Base-by-base conservation (phyloP, 495 filamentous ascomycete genomes). In the Xylaria nigripes region DNA sequence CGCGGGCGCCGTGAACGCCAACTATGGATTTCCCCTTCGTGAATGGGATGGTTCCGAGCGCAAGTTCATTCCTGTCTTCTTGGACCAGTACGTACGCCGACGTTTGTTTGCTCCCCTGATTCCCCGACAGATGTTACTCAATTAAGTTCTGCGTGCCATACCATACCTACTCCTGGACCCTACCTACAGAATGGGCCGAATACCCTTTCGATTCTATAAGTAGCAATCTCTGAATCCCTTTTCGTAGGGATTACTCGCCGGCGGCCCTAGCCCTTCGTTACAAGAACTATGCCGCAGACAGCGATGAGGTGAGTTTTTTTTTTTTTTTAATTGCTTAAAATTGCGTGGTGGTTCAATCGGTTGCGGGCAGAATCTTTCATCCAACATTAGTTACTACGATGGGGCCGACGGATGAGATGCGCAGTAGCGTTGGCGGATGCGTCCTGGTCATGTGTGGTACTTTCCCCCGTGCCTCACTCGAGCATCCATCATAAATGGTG, bases 41-140 rank as follows among this genome's bases (percentile, higher is more conserved):
- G 72, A 76, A 44, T 77, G 72, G 75, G 70, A 67, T 23, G 80
- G 76, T 0, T 73, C 76, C 38, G 59, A 72, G 18, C 73, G 76
- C 23, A 62, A 80, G 25, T 83, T 76, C 66, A 65, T 76, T 16
- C 77, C 78, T 18, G 81, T 86, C 15, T 87, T 86, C 54, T 66
- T 70, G 2, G 75, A 80, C 21, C 58, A 72, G 36, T 40, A 40
- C 36, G 36, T 40, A 40, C 18, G 10, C 15, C n/a, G 16, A n/a
- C 12, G n/a, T 18, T 8, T 13, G 16, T 40, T 19, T 4, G 3
- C 32, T 36, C 12, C 36, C n/a, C n/a, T 18, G 15, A 18, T 40
- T 40, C 36, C 27, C n/a, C 36, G 15, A 12, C 36, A 18, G 12
- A 4, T 4, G 16, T 40, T 8, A 18, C 8, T 4, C 16, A 3